Evolutionary conservation across 768 basidiomycete genomes (phyloP), one percentile per base, ranked within the genome.

Genomic region (Leccinum boreale): DNA sequence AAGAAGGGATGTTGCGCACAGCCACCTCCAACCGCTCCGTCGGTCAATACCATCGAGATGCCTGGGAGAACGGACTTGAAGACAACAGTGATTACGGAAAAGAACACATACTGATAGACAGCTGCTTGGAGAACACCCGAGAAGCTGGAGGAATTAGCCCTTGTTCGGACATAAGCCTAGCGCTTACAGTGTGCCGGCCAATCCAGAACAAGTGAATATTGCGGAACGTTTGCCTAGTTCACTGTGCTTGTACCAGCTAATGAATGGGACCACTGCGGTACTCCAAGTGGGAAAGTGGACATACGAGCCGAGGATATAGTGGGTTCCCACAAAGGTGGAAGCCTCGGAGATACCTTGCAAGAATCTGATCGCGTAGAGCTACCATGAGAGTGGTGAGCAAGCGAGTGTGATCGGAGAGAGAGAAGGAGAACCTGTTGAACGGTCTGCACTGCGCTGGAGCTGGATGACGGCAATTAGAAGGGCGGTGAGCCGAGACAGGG

Each of bases 251-350:
- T 88, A 89, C 88, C 87, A 89, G 15, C 85, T 85, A 46, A 11
- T 47, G 26, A 47, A 57, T 29, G 31, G 23, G 56, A 31, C 9
- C 46, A 19, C 50, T 29, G 56, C 14, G 7, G 21, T 46, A n/a
- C 19, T 21, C 26, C 0, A 19, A 29, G 35, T 21, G 51, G 49
- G 23, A 19, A 11, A 49, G 5, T 47, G 21, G 2, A 78, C 84
- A 57, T 64, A 87, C 86, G 85, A 85, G 61, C 88, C 86, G 17
- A 89, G 81, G 60, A 89, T 75, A 64, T 86, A 87, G 61, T 87
- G 86, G 15, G 85, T 84, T 35, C 89, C 89, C 26, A 86, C 86
- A 68, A 90, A 91, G 2, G 87, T 90, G 8, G 87, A 88, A 0
- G 87, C 81, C 70, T 90, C 89, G 7, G 84, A 81, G 56, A 89